Percentiles rank a stretch among this genome's conserved stretches.
phyloP scores from a whole-genome alignment of 805 yeast species.

The Cyberlindnera misumaiensis region DNA sequence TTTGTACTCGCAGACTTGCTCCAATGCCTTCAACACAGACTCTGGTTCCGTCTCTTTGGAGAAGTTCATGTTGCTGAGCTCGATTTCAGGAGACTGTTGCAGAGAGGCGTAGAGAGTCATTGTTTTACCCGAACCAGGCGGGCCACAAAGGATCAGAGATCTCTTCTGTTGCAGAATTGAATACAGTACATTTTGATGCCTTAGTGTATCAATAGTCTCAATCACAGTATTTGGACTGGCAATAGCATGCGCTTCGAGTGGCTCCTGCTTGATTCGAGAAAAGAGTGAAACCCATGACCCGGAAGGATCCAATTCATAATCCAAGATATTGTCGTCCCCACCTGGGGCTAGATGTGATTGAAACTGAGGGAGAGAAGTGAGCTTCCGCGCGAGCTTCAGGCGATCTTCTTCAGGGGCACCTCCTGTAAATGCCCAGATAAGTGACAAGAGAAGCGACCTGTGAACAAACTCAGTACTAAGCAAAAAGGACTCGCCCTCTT shows the following conservation, averaged over 20 bases:
- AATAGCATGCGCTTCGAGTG: constrained; percentile 31
- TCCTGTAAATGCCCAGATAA: constrained; percentile 64
- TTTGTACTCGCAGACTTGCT: constrained; percentile 63
- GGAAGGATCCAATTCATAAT: constrained; percentile 37
- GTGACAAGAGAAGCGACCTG: constrained; percentile 24
- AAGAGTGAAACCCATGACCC: constrained; percentile 44
- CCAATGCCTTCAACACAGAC: constrained; percentile 54
- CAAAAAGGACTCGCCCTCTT: too few relatives aligned
- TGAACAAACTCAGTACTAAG: constrained; percentile 6
- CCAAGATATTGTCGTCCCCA: constrained; percentile 20
- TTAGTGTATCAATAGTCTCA: constrained; percentile 71
- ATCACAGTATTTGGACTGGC: constrained; percentile 57
- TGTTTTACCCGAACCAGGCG: constrained; percentile 96
- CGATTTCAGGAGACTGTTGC: constrained; percentile 47
- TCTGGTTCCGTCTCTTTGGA: constrained; percentile 72
- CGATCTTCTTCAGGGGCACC: constrained; percentile 39
- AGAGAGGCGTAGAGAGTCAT: constrained; percentile 77
- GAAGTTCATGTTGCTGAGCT: constrained; percentile 66
- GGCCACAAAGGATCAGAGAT: constrained; percentile 80
- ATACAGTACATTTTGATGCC: constrained; percentile 57
- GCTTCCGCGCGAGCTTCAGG: constrained; percentile 26
- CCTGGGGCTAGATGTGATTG: constrained; percentile 11
- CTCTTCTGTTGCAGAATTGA: constrained; percentile 47
- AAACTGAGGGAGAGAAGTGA: constrained; percentile 21
- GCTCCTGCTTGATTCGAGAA: constrained; percentile 46